Percentiles rank a stretch among this genome's conserved stretches.
phyloP scores from a whole-genome alignment of 192 early-diverging fungal species.

The Phycomyces nitens region DNA sequence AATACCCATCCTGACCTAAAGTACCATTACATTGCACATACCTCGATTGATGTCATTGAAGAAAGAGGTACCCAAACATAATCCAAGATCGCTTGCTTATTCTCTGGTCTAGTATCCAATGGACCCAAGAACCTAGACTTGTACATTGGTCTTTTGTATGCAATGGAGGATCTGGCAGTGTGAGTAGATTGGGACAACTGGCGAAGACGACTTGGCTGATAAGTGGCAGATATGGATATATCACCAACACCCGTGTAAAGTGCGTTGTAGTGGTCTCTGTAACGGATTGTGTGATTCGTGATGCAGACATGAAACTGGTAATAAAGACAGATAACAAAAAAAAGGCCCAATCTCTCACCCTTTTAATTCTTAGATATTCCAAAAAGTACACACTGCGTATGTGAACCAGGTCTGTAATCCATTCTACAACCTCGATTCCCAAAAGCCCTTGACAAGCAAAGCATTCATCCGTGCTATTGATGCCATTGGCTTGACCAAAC shows the following conservation, averaged over 20 bases:
- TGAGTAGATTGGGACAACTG: slow-evolving; percentile 35
- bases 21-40: slow-evolving; percentile 90
- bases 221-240: slow-evolving; percentile 70
- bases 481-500: slow-evolving; percentile 39
- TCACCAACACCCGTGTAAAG: slow-evolving; percentile 83
- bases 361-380: slow-evolving; percentile 61
- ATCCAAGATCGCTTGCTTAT: not conserved
- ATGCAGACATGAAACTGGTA: slow-evolving; percentile 79
- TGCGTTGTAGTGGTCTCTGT: slow-evolving; percentile 65
- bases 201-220: not conserved
- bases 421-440: slow-evolving; percentile 70
- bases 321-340: too few relatives aligned
- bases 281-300: slow-evolving; percentile 71
- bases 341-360: too few relatives aligned
- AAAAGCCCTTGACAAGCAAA: slow-evolving; percentile 49
- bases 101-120: slow-evolving; percentile 37
- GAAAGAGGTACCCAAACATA: slow-evolving; percentile 57
- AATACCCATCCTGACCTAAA: slow-evolving; percentile 72
- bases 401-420: slow-evolving; percentile 79
- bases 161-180: slow-evolving; percentile 87
- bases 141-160: slow-evolving; percentile 84
- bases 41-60: slow-evolving; percentile 87
- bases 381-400: slow-evolving; percentile 81
- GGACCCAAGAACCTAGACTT: slow-evolving; percentile 69
- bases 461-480: slow-evolving; percentile 57